Conservation (phyloP, 257 asterid species). For the Eucommia ulmoides region DNA sequence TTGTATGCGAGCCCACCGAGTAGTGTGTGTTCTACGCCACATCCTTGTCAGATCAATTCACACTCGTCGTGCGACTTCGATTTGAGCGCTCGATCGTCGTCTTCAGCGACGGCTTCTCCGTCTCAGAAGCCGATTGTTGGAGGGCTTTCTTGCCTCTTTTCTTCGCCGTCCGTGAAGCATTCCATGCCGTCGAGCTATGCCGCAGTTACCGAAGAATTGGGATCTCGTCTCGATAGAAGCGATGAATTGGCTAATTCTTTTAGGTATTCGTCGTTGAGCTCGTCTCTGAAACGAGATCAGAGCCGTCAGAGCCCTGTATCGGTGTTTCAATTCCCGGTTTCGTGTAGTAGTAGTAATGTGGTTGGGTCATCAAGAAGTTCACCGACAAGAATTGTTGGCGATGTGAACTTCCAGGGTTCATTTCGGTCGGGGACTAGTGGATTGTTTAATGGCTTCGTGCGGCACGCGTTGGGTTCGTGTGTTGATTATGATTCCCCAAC, state of each 20-base stretch:
- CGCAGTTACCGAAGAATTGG: slow-evolving; percentile 45
- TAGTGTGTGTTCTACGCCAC: background rate
- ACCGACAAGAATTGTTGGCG: slow-evolving; percentile 22
- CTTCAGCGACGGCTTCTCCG: background rate
- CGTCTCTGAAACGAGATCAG: slow-evolving; percentile 67
- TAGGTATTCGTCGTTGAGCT: slow-evolving; percentile 50
- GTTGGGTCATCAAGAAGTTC: slow-evolving; percentile 55
- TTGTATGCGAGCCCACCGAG: background rate
- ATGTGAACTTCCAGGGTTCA: slow-evolving; percentile 12
- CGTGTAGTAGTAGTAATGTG: slow-evolving; percentile 22
- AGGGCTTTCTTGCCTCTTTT: slow-evolving; percentile 21
- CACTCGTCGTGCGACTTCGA: background rate
- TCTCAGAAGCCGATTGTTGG: background rate
- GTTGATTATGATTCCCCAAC: slow-evolving; percentile 49
- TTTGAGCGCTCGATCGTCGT: background rate
- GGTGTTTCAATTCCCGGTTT: slow-evolving; percentile 60
- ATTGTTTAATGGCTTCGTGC: slow-evolving; percentile 53
- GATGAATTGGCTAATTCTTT: slow-evolving; percentile 64
- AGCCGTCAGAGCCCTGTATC: slow-evolving; percentile 89
- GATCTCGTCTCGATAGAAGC: slow-evolving; percentile 72
- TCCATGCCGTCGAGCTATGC: slow-evolving; percentile 34
- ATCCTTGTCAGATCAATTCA: slow-evolving; percentile 1
- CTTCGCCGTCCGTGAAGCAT: slow-evolving; percentile 41
- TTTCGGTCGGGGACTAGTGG: slow-evolving; percentile 40
- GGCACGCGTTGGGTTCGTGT: slow-evolving; percentile 63